Evolutionary conservation across 2,329 filamentous ascomycete genomes (phyloP).

Genomic region (Fusarium denticulatum): DNA sequence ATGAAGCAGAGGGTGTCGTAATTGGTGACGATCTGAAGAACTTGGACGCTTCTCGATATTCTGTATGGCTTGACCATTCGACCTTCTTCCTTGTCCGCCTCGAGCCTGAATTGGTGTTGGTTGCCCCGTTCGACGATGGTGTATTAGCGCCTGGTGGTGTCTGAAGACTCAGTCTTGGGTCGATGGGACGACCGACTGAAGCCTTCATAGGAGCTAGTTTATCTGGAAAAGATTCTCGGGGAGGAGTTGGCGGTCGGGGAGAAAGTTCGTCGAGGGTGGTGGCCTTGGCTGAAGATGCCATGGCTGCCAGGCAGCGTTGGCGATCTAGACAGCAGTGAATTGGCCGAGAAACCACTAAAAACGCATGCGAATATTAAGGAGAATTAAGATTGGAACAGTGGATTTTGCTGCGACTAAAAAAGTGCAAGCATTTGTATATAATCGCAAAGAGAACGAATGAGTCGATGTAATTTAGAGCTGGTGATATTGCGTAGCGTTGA

Average conservation of each 20-base stretch:
- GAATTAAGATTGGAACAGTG: constrained; percentile 2
- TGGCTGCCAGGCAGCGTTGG: constrained; percentile 53
- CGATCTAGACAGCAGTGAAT: constrained; percentile 52
- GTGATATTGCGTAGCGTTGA: constrained; percentile 15
- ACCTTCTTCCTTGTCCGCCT: constrained; percentile 63
- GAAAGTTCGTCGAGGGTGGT: constrained; percentile 62
- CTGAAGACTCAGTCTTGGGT: constrained; percentile 52
- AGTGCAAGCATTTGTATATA: background rate
- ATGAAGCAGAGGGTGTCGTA: constrained; percentile 52
- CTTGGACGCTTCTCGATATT: constrained; percentile 55
- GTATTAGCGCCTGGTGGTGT: constrained; percentile 64
- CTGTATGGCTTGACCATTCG: constrained; percentile 65
- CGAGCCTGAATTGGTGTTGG: constrained; percentile 56
- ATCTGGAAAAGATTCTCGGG: constrained; percentile 62
- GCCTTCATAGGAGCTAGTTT: constrained; percentile 49
- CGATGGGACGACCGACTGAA: constrained; percentile 50
- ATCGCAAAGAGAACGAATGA: background rate
- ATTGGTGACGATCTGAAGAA: constrained; percentile 53
- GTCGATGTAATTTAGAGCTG: background rate
- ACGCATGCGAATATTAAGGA: constrained; percentile 32
- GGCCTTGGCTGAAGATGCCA: constrained; percentile 55
- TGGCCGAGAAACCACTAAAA: constrained; percentile 39
- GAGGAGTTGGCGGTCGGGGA: constrained; percentile 73
- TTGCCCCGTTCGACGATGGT: constrained; percentile 53
- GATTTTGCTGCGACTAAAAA: background rate